A percentile compares a stretch with the other conserved stretches of the same genome.
phyloP scores from a whole-genome alignment of 2,329 filamentous ascomycete species.

The Trichoderma sp. region DNA sequence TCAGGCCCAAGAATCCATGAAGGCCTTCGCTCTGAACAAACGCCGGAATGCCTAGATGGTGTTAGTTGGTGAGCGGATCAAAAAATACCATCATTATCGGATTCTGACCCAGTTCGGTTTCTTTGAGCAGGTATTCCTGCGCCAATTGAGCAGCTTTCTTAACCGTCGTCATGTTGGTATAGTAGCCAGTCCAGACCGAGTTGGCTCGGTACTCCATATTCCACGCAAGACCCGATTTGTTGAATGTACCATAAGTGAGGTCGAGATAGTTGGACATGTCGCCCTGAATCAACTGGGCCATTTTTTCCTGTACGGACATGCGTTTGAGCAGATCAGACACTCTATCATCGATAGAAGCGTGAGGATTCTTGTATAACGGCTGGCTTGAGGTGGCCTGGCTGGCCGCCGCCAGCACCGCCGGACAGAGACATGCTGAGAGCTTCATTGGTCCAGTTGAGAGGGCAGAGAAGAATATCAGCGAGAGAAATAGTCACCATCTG shows the following conservation, averaged over 20 bases:
- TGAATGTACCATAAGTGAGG: constrained; percentile 7
- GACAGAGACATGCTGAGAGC: constrained; percentile 3
- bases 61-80: neutral
- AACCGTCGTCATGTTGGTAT: constrained; percentile 15
- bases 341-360: constrained; percentile 13
- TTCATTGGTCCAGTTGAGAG: neutral
- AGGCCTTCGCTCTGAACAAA: constrained; percentile 14
- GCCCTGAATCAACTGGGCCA: constrained; percentile 15
- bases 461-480: neutral
- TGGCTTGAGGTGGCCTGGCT: constrained; percentile 3
- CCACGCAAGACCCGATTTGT: constrained; percentile 16
- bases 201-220: constrained; percentile 19
- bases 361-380: constrained; percentile 13
- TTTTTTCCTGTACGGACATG: constrained; percentile 16
- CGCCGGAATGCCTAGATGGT: neutral
- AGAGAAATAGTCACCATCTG: neutral
- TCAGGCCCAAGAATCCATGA: constrained; percentile 1
- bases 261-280: constrained; percentile 19
- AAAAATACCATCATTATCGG: too few species aligned
- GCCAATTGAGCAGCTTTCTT: constrained; percentile 10
- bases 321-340: constrained; percentile 8
- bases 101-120: constrained; percentile 4
- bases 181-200: constrained; percentile 16
- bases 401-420: neutral
- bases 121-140: constrained; percentile 4